A percentile compares a stretch with the other conserved stretches of the same genome.
These are phyloP conservation scores for Micractinium conductrix DNA, from an alignment of 139 green algal genomes.

Conservation along the genomic window DNA sequence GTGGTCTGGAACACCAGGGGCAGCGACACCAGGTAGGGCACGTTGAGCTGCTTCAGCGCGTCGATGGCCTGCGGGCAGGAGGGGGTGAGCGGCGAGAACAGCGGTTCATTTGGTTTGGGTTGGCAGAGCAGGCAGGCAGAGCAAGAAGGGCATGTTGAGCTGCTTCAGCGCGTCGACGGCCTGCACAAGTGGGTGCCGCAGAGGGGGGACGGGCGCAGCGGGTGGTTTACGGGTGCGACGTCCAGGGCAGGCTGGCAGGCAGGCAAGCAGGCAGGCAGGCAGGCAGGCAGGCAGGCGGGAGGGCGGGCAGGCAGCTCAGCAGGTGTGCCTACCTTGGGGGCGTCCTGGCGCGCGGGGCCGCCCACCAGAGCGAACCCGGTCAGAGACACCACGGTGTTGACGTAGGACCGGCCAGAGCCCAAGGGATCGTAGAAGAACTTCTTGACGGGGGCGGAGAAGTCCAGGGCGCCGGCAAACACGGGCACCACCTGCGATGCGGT, in stretches of 20 bases:
- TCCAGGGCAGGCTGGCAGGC: neutral
- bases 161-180: conserved; percentile 93
- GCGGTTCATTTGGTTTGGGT: neutral
- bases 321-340: conserved; percentile 76
- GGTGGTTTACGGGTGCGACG: neutral
- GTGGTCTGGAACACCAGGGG: conserved; percentile 99
- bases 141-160: conserved; percentile 98
- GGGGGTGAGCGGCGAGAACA: neutral
- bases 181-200: neutral
- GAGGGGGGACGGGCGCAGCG: too few relatives aligned
- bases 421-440: conserved; percentile 99
- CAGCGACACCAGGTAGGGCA: conserved; percentile 97
- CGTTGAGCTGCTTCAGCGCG: conserved; percentile 93
- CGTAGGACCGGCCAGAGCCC: conserved; percentile 74
- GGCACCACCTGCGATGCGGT: conserved; percentile 63
- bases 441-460: conserved; percentile 96
- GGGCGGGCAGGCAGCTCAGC: neutral
- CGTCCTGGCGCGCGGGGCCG: conserved; percentile 94
- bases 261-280: neutral
- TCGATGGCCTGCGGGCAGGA: conserved; percentile 75
- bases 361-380: conserved; percentile 98
- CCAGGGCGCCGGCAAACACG: conserved; percentile 97
- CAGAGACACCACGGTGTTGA: conserved; percentile 93
- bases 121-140: conserved; percentile 77
- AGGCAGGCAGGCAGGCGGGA: neutral